These are phyloP conservation scores for Trichocladium antarcticum DNA, from an alignment of 495 filamentous ascomycete genomes.

Conservation along the genomic window DNA sequence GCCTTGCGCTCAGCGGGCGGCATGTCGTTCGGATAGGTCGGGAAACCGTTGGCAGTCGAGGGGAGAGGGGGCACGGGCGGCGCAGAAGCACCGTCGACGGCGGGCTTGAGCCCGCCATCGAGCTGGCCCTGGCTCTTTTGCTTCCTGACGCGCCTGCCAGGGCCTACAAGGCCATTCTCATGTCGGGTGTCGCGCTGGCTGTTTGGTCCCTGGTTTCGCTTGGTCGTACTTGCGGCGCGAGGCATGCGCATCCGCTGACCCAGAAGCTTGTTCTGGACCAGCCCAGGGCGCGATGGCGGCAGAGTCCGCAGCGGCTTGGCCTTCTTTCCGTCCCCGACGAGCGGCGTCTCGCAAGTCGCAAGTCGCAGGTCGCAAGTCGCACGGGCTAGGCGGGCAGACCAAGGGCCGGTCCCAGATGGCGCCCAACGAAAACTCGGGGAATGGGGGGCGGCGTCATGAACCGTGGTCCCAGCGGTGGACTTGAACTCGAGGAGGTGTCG, in stretches of 20 bases:
- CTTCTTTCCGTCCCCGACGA: neutral
- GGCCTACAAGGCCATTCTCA: conserved; percentile 77
- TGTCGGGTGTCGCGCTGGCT: conserved; percentile 67
- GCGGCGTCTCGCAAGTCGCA: neutral
- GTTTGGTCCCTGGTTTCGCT: conserved; percentile 53
- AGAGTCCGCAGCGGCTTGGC: neutral
- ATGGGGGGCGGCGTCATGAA: neutral
- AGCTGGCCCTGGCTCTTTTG: conserved; percentile 40
- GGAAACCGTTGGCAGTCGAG: conserved; percentile 27
- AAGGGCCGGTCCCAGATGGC: neutral
- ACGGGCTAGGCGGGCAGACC: neutral
- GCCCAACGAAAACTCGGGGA: neutral
- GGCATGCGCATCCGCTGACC: conserved; percentile 54
- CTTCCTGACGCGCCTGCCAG: conserved; percentile 64
- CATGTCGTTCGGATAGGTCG: conserved; percentile 31
- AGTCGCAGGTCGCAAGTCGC: too few species aligned
- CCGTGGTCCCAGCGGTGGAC: neutral
- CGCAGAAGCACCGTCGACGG: conserved; percentile 24
- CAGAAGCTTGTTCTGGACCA: conserved; percentile 43
- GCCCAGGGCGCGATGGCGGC: conserved; percentile 20
- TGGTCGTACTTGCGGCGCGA: conserved; percentile 54
- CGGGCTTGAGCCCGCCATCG: conserved; percentile 23
- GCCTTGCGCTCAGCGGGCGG: conserved; percentile 31
- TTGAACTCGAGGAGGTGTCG: neutral
- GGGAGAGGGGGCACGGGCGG: conserved; percentile 33